Percentiles rank a stretch among this genome's conserved stretches.
phyloP scores from a whole-genome alignment of 768 basidiomycete species.

The Leucocoprinus leucothites region DNA sequence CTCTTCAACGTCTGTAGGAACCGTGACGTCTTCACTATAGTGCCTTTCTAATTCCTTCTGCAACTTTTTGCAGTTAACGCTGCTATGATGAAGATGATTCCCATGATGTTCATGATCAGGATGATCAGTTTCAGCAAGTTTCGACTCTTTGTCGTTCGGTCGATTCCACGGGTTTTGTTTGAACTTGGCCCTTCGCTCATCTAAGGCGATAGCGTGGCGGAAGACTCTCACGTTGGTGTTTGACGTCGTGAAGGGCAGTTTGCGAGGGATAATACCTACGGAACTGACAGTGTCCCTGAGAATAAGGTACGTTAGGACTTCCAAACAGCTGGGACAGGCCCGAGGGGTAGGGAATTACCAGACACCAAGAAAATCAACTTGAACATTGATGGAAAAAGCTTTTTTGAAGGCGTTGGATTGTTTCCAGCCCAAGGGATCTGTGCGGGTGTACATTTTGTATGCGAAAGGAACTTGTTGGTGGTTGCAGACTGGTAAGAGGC shows the following conservation, averaged over 20 bases:
- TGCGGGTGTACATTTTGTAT: slow-evolving; percentile 50
- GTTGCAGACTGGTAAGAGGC: slow-evolving; percentile 38
- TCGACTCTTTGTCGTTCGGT: slow-evolving; percentile 23
- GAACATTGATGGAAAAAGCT: slow-evolving; percentile 44
- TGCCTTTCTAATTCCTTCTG: background rate
- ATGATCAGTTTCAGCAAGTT: slow-evolving; percentile 24
- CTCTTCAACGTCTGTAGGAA: slow-evolving; percentile 43
- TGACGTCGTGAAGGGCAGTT: slow-evolving; percentile 47
- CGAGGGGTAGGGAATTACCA: slow-evolving; percentile 36
- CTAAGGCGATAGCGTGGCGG: slow-evolving; percentile 59
- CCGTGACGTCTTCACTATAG: background rate
- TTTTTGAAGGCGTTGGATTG: slow-evolving; percentile 47
- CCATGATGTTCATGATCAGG: background rate
- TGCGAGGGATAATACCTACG: slow-evolving; percentile 45
- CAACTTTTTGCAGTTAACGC: background rate
- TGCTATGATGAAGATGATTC: background rate
- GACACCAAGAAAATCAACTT: slow-evolving; percentile 50
- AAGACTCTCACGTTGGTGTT: slow-evolving; percentile 49
- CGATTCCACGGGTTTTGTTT: slow-evolving; percentile 46
- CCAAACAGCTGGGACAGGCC: too few species aligned
- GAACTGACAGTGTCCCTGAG: slow-evolving; percentile 54
- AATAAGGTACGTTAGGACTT: background rate
- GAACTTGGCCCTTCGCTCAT: slow-evolving; percentile 59
- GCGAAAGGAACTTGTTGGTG: slow-evolving; percentile 56
- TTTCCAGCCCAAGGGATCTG: slow-evolving; percentile 39